A percentile compares a stretch with the other conserved stretches of the same genome.
Evolutionary conservation across 2,329 filamentous ascomycete genomes (phyloP).

Genomic region (Chaetomium sp.): DNA sequence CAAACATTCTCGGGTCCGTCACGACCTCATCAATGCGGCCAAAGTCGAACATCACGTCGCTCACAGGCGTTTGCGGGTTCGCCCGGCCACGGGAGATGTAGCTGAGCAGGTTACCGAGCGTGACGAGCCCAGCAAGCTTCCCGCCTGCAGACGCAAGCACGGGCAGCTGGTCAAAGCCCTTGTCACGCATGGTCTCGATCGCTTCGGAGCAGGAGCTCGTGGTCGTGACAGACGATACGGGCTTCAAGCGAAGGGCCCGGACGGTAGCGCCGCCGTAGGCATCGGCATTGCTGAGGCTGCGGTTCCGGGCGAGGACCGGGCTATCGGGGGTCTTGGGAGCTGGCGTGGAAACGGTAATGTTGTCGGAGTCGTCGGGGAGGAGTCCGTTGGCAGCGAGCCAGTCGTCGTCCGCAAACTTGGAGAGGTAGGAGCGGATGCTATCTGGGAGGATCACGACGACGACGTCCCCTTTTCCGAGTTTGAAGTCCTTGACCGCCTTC

Average conservation of each 20-base stretch:
- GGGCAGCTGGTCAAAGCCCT: slow-evolving; percentile 94
- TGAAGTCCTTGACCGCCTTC: slow-evolving; percentile 31
- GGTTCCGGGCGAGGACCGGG: no score
- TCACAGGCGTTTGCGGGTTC: slow-evolving; percentile 64
- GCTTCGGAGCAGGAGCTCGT: slow-evolving; percentile 72
- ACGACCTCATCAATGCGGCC: slow-evolving; percentile 78
- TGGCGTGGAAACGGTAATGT: slow-evolving; percentile 36
- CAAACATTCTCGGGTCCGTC: slow-evolving; percentile 71
- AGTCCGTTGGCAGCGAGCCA: slow-evolving; percentile 97
- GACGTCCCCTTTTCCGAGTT: slow-evolving; percentile 63
- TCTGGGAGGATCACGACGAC: slow-evolving; percentile 90
- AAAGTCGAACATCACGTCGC: slow-evolving; percentile 96
- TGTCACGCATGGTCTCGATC: slow-evolving; percentile 97
- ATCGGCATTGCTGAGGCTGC: slow-evolving; percentile 44
- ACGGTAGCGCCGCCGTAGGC: slow-evolving; percentile 75
- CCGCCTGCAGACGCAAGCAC: slow-evolving; percentile 65
- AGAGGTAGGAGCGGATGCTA: slow-evolving; percentile 94
- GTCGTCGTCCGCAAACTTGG: slow-evolving; percentile 98
- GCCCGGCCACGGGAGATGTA: slow-evolving; percentile 83
- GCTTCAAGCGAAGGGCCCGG: slow-evolving; percentile 78
- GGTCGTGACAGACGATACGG: slow-evolving; percentile 76
- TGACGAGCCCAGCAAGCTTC: slow-evolving; percentile 84
- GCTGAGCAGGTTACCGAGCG: slow-evolving; percentile 86
- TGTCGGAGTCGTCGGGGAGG: slow-evolving; percentile 50
- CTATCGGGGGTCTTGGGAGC: slow-evolving; percentile 18